Evolutionary conservation across 2,329 filamentous ascomycete species (phyloP), one percentile per base, ranked within the genome.

Genomic region (Diaporthe capsici): DNA sequence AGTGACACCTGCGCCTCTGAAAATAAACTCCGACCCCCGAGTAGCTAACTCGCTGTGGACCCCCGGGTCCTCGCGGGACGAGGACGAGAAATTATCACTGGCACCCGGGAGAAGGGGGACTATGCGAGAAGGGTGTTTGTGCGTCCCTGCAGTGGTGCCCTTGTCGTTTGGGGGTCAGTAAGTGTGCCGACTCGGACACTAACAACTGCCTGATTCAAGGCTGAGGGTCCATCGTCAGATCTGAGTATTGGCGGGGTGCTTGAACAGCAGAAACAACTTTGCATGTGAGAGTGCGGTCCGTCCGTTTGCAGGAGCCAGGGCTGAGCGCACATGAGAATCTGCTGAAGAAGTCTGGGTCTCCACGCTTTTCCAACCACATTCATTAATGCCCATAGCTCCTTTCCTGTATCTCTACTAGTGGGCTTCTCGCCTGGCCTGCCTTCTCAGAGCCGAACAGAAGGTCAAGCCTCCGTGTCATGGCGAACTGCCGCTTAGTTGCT

Each of bases 231-330:
- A 39, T 55, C 49, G 47, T 42, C 65, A 39, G 65, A 55, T 55
- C 65, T 55, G 47, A 53, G 49, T 25, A 34, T 39, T 13, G 34
- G 65, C 47, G 49, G 65, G 65, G 65, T 31, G 34, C 31, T 37
- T 5, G 49, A 51, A 53, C 7, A 39, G 65, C 37, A 68, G 31
- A 20, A 31, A 22, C 25, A 28, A 49, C 25, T 20, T 55, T 70
- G 65, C 65, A 70, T 55, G 65, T 70, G 65, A 70, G 65, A 70
- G 49, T 28, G 65, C 25, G 49, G 49, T 53, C 47, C 47, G 65
- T 53, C 34, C 65, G 31, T 39, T 53, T 68, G 65, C 47, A 39
- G 47, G 28, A 37, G 25, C 42, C 63, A 13, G 28, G 63, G 44
- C 44, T 53, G 20, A 20, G 20, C 34, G 15, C 15, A 20, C 22